Evolutionary conservation across 371 early-diverging fungal species (phyloP), one percentile per base, ranked within the genome.

Genomic region (Neoconidiobolus thromboides): DNA sequence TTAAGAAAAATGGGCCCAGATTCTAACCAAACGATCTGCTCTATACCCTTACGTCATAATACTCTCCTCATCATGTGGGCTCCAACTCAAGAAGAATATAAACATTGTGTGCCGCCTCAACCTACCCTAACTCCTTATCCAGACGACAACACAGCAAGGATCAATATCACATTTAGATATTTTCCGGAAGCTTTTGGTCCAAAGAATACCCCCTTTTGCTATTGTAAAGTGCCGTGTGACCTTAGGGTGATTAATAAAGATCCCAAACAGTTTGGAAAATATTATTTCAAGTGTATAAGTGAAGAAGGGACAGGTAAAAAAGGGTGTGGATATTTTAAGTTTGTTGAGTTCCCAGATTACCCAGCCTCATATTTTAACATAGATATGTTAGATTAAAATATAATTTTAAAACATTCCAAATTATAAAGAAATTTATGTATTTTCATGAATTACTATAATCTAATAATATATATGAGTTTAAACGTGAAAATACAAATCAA

Each of bases 51-150:
- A 40, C 76, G 76, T 12, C 82, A 82, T 60, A 77, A 78, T 51
- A 74, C 72, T 40, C 73, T 82, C 9, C 65, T 78, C 14, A 71
- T 82, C 26, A 82, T 82, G 82, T 74, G 74, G 66, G 77, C 80
- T 1, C 77, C 78, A 4, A 67, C 14, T n/a, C 64, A 60, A 55
- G 60, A 60, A 48, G 43, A 37, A 48, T 58, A 38, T n/a, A 60
- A 40, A 43, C 51, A 58, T 61, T 9, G 26, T 6, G 39, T 41
- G 4, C 46, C 38, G 5, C 44, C 36, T 7, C 41, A 52, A 37
- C 3, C 36, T 6, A 12, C 39, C 47, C 40, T 59, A 43, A 39
- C 56, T 26, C 46, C 65, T 43, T 73, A 75, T 61, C 64, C 69
- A 4, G 60, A 62, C 43, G 64, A 71, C 57, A 70, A 73, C 6